Base-by-base conservation (phyloP, 306 rosid genomes). In the Pueraria montana region DNA sequence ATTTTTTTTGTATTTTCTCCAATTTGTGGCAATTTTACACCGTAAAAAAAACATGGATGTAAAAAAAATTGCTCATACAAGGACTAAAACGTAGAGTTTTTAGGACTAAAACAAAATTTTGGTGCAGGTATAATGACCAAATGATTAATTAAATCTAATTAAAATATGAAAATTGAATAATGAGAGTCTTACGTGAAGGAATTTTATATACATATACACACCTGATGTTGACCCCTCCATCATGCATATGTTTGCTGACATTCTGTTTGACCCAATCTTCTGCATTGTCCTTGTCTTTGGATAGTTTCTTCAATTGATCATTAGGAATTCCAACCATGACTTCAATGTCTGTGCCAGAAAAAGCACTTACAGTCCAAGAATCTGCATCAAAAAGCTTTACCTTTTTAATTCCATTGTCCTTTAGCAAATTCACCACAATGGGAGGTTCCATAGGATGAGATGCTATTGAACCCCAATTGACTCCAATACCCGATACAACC, bases 271-370 rank as follows among this genome's bases (percentile, higher is more conserved):
- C 96, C 94, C 93, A 95, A 20, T 85, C 74, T 63, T 91, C 79
- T 16, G 91, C 97, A 4, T 74, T 3, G 0, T 2, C 38, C 1
- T 24, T 72, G 55, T 79, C 68, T 0, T 36, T 10, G 9, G 98
- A 79, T 1, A 93, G 24, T 34, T 27, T 40, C 0, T 38, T 26
- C 53, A 93, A 82, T 59, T 78, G 89, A 30, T 88, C 90, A 40
- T 95, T 95, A 13, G 98, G 94, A 62, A 95, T 89, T 26, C 91
- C 98, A 50, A 95, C 83, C 88, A 92, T 89, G 64, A 94, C 88
- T 59, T 95, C 93, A 13, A 92, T 91, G 2, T 77, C 84, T 0
- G 93, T 71, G 13, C 96, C 98, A 6, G 86, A 63, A 71, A 95
- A 86, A 7, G 96, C 89, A 48, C 82, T 21, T 4, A 95, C 83